phyloP scores from a whole-genome alignment of 2,329 filamentous ascomycete species.

The Colletotrichum chlorophyti region DNA sequence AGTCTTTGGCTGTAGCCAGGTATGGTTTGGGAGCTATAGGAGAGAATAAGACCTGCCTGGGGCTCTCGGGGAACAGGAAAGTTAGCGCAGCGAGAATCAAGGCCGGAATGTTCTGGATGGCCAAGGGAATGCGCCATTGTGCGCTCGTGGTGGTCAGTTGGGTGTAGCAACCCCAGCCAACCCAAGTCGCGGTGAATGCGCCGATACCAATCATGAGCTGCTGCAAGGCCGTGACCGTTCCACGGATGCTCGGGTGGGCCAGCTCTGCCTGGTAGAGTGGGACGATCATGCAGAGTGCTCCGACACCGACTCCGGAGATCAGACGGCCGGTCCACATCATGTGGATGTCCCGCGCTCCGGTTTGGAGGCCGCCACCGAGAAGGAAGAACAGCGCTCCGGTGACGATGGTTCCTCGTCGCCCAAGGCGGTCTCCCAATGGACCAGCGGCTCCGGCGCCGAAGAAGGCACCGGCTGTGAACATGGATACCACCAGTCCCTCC shows the following conservation, averaged over 20 bases:
- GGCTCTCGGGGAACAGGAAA: slow-evolving; percentile 72
- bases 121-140: slow-evolving; percentile 54
- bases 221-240: slow-evolving; percentile 75
- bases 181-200: slow-evolving; percentile 73
- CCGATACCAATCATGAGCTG: slow-evolving; percentile 86
- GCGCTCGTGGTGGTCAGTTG: slow-evolving; percentile 35
- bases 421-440: slow-evolving; percentile 77
- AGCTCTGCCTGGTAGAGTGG: slow-evolving; percentile 80
- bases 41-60: slow-evolving; percentile 36
- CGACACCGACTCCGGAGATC: slow-evolving; percentile 68
- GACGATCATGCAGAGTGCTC: slow-evolving; percentile 47
- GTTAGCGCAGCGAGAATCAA: slow-evolving; percentile 70
- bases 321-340: slow-evolving; percentile 75
- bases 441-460: slow-evolving; percentile 79
- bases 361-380: slow-evolving; percentile 72
- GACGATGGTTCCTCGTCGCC: slow-evolving; percentile 75
- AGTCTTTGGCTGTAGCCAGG: no score
- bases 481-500: slow-evolving; percentile 67
- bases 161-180: slow-evolving; percentile 39
- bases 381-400: slow-evolving; percentile 75
- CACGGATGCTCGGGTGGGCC: slow-evolving; percentile 78
- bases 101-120: slow-evolving; percentile 74
- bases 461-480: slow-evolving; percentile 80
- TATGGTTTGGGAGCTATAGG: no score
- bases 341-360: slow-evolving; percentile 62